phyloP scores from a whole-genome alignment of 1,139 yeast species.

The Diutina catenulata region DNA sequence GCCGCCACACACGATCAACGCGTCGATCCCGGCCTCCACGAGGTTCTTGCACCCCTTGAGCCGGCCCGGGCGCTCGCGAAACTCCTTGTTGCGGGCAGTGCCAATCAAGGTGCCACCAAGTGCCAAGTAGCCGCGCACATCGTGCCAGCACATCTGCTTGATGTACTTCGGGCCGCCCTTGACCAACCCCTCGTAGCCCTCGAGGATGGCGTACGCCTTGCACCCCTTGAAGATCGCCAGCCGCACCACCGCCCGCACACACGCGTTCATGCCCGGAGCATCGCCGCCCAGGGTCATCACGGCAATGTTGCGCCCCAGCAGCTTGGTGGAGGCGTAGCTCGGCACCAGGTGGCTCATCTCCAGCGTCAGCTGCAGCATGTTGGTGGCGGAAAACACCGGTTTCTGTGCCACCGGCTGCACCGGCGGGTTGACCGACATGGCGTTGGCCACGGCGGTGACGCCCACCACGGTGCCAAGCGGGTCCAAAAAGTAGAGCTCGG shows the following conservation, averaged over 20 bases:
- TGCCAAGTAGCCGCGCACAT: constrained; percentile 63
- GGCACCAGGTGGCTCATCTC: not conserved
- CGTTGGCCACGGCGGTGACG: constrained; percentile 47
- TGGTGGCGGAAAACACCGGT: not conserved
- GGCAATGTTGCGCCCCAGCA: constrained; percentile 40
- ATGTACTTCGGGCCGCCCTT: constrained; percentile 51
- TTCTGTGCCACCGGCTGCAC: constrained; percentile 12
- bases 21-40: constrained; percentile 65
- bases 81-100: constrained; percentile 64
- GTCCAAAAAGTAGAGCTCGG: constrained; percentile 55
- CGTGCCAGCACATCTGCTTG: constrained; percentile 62
- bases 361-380: not conserved
- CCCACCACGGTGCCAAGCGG: constrained; percentile 62
- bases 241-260: constrained; percentile 68
- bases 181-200: constrained; percentile 71
- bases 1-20: constrained; percentile 75
- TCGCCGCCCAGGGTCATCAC: constrained; percentile 97
- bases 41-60: constrained; percentile 55
- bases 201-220: constrained; percentile 61
- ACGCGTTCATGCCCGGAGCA: constrained; percentile 84
- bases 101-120: constrained; percentile 78
- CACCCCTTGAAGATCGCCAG: constrained; percentile 63
- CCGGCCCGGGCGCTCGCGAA: constrained; percentile 59
- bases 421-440: constrained; percentile 42
- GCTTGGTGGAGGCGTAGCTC: not conserved